Base-by-base conservation (phyloP, 164 flowering plant genomes). In the Tinospora cordifolia region DNA sequence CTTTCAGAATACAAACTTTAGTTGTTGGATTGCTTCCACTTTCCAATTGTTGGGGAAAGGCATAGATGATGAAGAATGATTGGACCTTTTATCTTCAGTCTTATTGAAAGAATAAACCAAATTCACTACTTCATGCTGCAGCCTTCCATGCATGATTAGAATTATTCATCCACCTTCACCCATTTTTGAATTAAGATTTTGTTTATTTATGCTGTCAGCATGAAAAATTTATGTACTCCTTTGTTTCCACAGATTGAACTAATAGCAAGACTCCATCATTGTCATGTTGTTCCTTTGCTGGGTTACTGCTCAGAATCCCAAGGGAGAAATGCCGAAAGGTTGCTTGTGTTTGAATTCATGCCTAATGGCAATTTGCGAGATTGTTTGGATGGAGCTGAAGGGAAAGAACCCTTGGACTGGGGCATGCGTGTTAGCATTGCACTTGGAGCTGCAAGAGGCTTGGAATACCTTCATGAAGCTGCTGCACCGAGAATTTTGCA, bases 391-490 rank as follows among this genome's bases (percentile, higher is more conserved):
- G 89, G 85, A 39, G 71, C n/a, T 38, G 69, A 75, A 6, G 91
- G 83, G 21, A 80, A 85, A 39, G 75, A 78, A 66, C 75, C 75
- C 73, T 71, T 95, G 81, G 85, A 83, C 38, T 95, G 99, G 99
- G 81, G 66, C 7, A 84, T 90, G 36, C 91, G 98, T 54, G 86
- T 92, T 74, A 68, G 86, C 25, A 87, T 95, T 83, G 98, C 99
- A 47, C 83, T 90, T 63, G 98, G 97, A 78, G 97, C 99, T 83
- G 99, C 99, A 13, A 88, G 87, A 70, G 97, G 99, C 9, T 81
- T 95, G 77, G 99, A 95, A 73, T 95, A 95, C 82, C 98, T 92
- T 60, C 98, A 95, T 78, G 98, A 89, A 81, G 97, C 97, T 57
- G 98, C 98, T 69, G 97, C 96, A 64, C 99, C 99, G 21, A 85